Evolutionary conservation across 176 grass and related monocot species (phyloP).

Genomic region (Canna indica): DNA sequence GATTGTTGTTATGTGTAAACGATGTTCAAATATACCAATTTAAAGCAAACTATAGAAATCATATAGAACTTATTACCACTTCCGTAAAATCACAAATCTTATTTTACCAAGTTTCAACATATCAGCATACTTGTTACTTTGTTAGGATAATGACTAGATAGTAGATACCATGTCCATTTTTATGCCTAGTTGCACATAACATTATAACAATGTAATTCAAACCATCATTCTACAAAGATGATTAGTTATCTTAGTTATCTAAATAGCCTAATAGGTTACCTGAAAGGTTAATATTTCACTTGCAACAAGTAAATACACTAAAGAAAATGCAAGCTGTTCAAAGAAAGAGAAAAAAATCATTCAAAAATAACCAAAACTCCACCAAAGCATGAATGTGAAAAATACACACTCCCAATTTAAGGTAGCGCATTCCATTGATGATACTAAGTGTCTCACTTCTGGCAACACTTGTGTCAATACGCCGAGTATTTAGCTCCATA

Average conservation of each 20-base stretch:
- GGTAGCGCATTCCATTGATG: constrained; percentile 98
- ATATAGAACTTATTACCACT: too few relatives aligned
- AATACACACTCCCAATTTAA: constrained; percentile 82
- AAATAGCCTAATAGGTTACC: too few relatives aligned
- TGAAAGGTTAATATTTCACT: too few relatives aligned
- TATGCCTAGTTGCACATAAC: neutral
- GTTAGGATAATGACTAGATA: too few relatives aligned
- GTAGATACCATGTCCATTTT: too few relatives aligned
- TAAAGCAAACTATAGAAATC: too few relatives aligned
- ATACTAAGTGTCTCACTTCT: constrained; percentile 94
- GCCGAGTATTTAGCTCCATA: constrained; percentile 81
- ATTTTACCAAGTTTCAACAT: too few relatives aligned
- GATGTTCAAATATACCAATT: too few relatives aligned
- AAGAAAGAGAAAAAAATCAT: neutral
- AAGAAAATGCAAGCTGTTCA: neutral
- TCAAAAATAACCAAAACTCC: neutral
- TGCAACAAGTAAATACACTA: too few relatives aligned
- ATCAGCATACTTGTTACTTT: too few relatives aligned
- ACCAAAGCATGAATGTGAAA: neutral
- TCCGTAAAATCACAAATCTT: too few relatives aligned
- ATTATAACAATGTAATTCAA: neutral
- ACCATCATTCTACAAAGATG: neutral
- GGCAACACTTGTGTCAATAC: constrained; percentile 52
- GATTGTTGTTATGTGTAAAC: too few relatives aligned
- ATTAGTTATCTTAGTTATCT: neutral